Evolutionary conservation across 208 protist species (phyloP), one percentile per base, ranked within the genome.

Genomic region (Phytomonas sp.): DNA sequence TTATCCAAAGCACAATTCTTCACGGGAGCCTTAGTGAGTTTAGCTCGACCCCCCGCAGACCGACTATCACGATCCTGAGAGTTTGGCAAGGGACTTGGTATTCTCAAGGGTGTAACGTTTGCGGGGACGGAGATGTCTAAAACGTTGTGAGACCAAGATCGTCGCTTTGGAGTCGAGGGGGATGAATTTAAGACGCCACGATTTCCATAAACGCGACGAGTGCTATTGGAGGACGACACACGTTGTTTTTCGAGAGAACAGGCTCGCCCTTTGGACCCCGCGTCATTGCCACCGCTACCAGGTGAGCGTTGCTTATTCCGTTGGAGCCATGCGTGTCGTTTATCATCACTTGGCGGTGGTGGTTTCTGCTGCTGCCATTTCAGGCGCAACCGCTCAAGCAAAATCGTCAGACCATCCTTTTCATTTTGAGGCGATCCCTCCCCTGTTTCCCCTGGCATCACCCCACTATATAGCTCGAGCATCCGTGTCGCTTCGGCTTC

Each of bases 401-500:
- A 51, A 17, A 15, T 15, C 40, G 40, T 23, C 9, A 20, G 2
- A 17, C 40, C 20, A 51, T 51, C 40, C 40, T 51, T 51, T 51
- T 51, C 40, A 4, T 17, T 15, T 23, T 51, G 2, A 6, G 40
- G 20, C 1, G 13, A 15, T 2, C 13, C 40, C 1, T 51, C 40
- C 13, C 20, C 40, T 6, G 1, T 6, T 20, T 51, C 40, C 40
- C 40, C 13, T 23, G 40, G 40, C 1, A 17, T 20, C 13, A 51
- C 71, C 28, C 75, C 75, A 69, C 62, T 69, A 62, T 80, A 80
- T 17, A 63, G 60, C 5, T 66, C 33, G 7, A 80, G 67, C 26
- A 80, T 62, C 9, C 75, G 70, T 13, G 68, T 67, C 11, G 67
- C 64, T 11, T 65, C 62, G 20, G 71, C 59, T 9, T 72, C 23